A percentile compares a stretch with the other conserved stretches of the same genome.
Evolutionary conservation across 179 eudicot genomes (phyloP).

Genomic region (Nepenthes alata): DNA sequence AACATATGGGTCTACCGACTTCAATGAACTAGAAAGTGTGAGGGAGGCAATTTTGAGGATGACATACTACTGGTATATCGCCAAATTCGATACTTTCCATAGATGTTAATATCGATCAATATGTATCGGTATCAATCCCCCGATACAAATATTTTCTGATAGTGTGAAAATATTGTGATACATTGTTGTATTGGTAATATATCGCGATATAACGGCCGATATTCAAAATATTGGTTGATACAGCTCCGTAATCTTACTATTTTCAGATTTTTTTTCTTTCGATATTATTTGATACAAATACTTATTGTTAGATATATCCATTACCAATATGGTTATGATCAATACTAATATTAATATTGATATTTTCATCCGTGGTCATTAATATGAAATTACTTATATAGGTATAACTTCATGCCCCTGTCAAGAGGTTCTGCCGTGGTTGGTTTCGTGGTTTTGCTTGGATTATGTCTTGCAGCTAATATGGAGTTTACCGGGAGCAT

Average conservation of each 20-base stretch:
- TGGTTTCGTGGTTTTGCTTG: slow-evolving; percentile 78
- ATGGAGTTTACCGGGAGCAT: slow-evolving; percentile 93
- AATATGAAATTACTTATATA: slow-evolving; percentile 13
- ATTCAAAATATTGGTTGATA: no score
- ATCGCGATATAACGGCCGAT: no score
- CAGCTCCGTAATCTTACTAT: no score
- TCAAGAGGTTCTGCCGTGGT: slow-evolving; percentile 78
- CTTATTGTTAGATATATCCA: no score
- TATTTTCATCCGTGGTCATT: background rate
- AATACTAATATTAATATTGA: background rate
- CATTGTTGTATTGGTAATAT: no score
- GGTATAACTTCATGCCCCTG: slow-evolving; percentile 96
- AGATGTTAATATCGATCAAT: no score
- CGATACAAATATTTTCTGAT: no score
- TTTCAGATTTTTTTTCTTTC: no score
- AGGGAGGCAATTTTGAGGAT: slow-evolving; percentile 80
- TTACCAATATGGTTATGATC: no score
- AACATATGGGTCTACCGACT: slow-evolving; percentile 65
- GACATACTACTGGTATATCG: slow-evolving; percentile 78
- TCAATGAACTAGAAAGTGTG: slow-evolving; percentile 57
- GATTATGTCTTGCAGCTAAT: slow-evolving; percentile 86
- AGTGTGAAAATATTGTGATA: no score
- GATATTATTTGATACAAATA: no score
- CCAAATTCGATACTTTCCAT: background rate
- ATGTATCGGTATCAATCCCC: no score